Conservation (phyloP, 2,329 filamentous ascomycete genomes). For the Cladosporium velox region DNA sequence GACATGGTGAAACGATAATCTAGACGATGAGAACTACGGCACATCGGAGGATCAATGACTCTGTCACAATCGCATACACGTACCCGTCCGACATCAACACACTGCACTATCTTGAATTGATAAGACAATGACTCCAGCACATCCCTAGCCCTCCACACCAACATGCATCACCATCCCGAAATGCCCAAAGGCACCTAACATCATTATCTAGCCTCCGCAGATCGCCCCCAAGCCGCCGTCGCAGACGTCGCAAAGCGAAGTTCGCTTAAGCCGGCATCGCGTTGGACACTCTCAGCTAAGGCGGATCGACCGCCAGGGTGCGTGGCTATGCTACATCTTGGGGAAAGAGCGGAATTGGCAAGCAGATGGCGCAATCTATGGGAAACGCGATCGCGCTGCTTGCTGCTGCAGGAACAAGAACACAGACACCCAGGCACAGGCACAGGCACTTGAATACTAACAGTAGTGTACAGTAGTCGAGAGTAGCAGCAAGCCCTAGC, state of each 20-base stretch:
- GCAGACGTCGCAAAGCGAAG: background rate
- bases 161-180: background rate
- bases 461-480: background rate
- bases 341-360: background rate
- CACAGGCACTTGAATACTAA: background rate
- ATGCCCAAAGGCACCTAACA: background rate
- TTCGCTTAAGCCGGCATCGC: background rate
- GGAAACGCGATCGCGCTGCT: slow-evolving; percentile 2
- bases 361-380: slow-evolving; percentile 14
- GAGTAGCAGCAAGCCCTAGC: background rate
- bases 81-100: background rate
- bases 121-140: background rate
- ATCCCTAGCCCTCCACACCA: background rate
- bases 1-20: background rate
- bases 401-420: slow-evolving; percentile 5
- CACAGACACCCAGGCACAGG: background rate
- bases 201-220: background rate
- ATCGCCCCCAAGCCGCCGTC: background rate
- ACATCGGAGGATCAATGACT: background rate
- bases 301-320: background rate
- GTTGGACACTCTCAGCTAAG: background rate
- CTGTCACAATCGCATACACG: background rate
- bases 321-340: background rate
- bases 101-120: background rate
- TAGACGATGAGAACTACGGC: background rate